phyloP scores from a whole-genome alignment of 2,329 filamentous ascomycete species.

The Mariannaea elegans region DNA sequence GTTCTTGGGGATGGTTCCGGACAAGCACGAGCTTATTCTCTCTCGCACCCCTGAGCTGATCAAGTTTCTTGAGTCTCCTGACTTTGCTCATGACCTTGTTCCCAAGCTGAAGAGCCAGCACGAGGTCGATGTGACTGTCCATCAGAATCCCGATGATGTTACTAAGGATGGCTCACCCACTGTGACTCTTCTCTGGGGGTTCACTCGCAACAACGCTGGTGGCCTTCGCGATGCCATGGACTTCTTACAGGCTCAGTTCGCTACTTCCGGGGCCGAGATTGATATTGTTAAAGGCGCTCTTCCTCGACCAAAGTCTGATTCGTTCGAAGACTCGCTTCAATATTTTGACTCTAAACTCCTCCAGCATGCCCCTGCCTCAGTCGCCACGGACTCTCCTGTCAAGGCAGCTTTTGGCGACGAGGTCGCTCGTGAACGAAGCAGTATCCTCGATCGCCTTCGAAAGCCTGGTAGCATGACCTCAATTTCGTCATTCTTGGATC shows the following conservation, averaged over 20 bases:
- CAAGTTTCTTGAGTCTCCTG: conserved; percentile 81
- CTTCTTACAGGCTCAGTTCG: conserved; percentile 85
- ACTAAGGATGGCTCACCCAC: conserved; percentile 67
- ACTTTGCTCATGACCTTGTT: conserved; percentile 82
- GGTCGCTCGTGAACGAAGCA: conserved; percentile 78
- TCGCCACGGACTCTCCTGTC: conserved; percentile 87
- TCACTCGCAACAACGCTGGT: conserved; percentile 96
- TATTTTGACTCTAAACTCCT: conserved; percentile 98
- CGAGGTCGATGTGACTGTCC: conserved; percentile 85
- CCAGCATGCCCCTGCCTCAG: conserved; percentile 85
- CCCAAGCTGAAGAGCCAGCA: conserved; percentile 90
- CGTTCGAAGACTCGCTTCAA: conserved; percentile 95
- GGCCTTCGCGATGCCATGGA: conserved; percentile 96
- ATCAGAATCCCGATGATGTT: conserved; percentile 67
- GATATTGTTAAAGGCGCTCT: conserved; percentile 92
- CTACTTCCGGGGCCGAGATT: conserved; percentile 87
- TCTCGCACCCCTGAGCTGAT: conserved; percentile 78
- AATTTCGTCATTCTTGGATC: conserved; percentile 93
- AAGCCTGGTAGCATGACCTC: conserved; percentile 96
- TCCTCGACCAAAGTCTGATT: conserved; percentile 97
- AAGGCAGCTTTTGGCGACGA: conserved; percentile 86
- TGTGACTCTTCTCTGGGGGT: conserved; percentile 76
- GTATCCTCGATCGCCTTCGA: conserved; percentile 90
- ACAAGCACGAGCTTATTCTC: conserved; percentile 91
- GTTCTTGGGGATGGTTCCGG: conserved; percentile 96